Base-by-base conservation (phyloP, 129 eudicot species). In the Lactuca sativa region DNA sequence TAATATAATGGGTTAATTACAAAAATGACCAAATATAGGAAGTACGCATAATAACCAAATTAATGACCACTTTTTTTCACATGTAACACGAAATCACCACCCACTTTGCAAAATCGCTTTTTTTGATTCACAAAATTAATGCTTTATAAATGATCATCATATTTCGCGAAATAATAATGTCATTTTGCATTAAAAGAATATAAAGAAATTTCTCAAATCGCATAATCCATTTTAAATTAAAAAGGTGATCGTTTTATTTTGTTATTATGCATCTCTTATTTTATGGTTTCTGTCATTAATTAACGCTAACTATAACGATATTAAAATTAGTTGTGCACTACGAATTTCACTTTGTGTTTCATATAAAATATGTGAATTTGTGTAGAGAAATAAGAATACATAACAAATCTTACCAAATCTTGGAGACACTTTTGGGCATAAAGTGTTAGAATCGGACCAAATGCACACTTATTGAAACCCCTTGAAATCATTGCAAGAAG, bases 401-500 rank as follows among this genome's bases (percentile, higher is more conserved):
- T 2, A 59, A 56, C 58, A 76, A 71, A 80, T 67, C 90, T 89
- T 83, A 89, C 96, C 95, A 89, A 82, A 85, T 90, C 92, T 54
- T 86, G 88, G 65, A 95, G 87, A 71, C 93, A 86, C 64, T 87
- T 87, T 62, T 82, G 89, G 16, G 95, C 91, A 25, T 95, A 95
- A 30, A 83, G 84, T 86, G 83, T 87, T 64, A 95, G 85, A 30
- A 95, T 69, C 5, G 99, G 99, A 57, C 87, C 93, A 65, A 95
- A 83, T 33, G 96, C 90, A 71, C 56, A 90, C 62, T 95, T 88
- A 44, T 90, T 79, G 40, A 87, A 85, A 17, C 99, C 97, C 69
- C 99, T 87, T 3, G 96, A 84, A 37, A 86, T 83, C 95, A 95
- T 87, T 12, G 99, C 99, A 63, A 87, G 79, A 11, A 95, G 76